These are phyloP conservation scores for Delonix regia DNA, from an alignment of 306 rosid genomes.

Conservation along the genomic window DNA sequence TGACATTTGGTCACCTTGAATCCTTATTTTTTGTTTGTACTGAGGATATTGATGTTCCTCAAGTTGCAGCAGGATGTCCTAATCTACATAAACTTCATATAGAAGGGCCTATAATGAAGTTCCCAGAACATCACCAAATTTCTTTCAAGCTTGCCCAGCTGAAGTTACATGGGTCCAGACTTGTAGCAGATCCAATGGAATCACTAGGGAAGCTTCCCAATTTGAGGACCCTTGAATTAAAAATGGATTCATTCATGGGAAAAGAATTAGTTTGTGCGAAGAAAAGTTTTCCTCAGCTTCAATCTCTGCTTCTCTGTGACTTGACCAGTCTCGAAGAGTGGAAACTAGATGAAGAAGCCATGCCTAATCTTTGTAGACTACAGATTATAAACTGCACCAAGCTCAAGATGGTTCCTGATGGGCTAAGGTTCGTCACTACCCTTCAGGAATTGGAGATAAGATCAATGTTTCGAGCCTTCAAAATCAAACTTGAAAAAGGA, in stretches of 20 bases:
- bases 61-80: slow-evolving; percentile 46
- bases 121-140: slow-evolving; percentile 35
- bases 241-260: slow-evolving; percentile 38
- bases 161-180: slow-evolving; percentile 11
- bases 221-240: slow-evolving; percentile 47
- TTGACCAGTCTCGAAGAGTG: slow-evolving; percentile 45
- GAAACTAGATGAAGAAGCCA: slow-evolving; percentile 54
- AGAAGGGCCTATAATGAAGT: slow-evolving; percentile 30
- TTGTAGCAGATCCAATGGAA: slow-evolving; percentile 42
- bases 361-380: slow-evolving; percentile 45
- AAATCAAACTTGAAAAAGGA: slow-evolving; percentile 41
- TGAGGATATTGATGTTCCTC: slow-evolving; percentile 38
- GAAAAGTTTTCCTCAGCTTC: slow-evolving; percentile 49
- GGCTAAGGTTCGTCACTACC: slow-evolving; percentile 38
- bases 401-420: slow-evolving; percentile 54
- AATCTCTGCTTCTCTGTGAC: slow-evolving; percentile 24
- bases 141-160: slow-evolving; percentile 48
- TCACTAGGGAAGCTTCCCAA: slow-evolving; percentile 53
- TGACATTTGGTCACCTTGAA: slow-evolving; percentile 36
- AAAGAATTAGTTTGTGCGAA: slow-evolving; percentile 36
- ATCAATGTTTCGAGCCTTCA: slow-evolving; percentile 44
- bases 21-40: slow-evolving; percentile 50
- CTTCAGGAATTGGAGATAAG: slow-evolving; percentile 47
- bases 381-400: slow-evolving; percentile 16
- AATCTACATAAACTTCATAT: slow-evolving; percentile 43